Conservation (phyloP, 2,329 filamentous ascomycete species). For the Fonsecaea multimorphosa region DNA sequence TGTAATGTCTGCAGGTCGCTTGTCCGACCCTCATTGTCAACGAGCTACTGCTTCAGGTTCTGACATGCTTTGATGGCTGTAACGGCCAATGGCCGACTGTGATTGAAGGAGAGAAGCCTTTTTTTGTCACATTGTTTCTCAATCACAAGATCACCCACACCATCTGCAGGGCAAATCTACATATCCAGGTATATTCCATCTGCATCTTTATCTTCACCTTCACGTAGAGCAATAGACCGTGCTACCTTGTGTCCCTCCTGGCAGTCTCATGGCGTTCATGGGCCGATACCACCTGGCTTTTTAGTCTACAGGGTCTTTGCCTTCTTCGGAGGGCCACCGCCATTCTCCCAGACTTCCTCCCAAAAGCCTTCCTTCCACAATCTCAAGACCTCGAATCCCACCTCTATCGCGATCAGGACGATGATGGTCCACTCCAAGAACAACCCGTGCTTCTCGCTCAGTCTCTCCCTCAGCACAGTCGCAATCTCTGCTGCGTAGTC, state of each 20-base stretch:
- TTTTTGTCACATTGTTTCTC: neutral
- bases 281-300: neutral
- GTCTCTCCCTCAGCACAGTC: slow-evolving; percentile 80
- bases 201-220: neutral
- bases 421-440: slow-evolving; percentile 97
- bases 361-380: slow-evolving; percentile 67
- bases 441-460: slow-evolving; percentile 88
- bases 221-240: neutral
- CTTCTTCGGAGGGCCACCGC: neutral
- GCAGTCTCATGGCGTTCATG: neutral
- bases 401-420: slow-evolving; percentile 87
- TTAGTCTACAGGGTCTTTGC: neutral
- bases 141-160: neutral
- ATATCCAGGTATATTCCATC: neutral
- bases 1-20: neutral
- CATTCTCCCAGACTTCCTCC: slow-evolving; percentile 31
- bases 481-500: slow-evolving; percentile 97
- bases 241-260: neutral
- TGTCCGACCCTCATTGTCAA: neutral
- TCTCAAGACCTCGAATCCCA: slow-evolving; percentile 80
- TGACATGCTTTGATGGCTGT: neutral
- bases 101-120: neutral
- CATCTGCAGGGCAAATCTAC: neutral
- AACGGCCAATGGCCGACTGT: neutral
- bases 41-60: neutral